Evolutionary conservation across 495 filamentous ascomycete species (phyloP).

Genomic region (Cercophora sp.): DNA sequence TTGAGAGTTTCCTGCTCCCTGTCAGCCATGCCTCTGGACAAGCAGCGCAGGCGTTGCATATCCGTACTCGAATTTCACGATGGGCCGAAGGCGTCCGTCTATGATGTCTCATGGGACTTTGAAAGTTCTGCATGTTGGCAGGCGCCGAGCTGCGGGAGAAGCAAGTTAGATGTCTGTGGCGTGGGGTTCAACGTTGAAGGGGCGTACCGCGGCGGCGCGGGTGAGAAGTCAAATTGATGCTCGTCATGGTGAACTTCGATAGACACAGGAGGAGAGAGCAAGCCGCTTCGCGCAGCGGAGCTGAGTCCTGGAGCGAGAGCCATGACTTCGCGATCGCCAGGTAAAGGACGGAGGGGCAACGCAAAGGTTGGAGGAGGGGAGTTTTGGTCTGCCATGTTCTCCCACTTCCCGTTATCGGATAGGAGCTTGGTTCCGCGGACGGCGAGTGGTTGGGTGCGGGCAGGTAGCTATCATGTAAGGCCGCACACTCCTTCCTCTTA

Average conservation of each 20-base stretch:
- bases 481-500: no score
- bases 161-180: not conserved
- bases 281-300: constrained; percentile 18
- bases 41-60: not conserved
- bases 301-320: constrained; percentile 13
- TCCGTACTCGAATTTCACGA: constrained; percentile 63
- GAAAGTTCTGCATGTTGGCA: constrained; percentile 35
- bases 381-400: not conserved
- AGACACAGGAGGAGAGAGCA: constrained; percentile 37
- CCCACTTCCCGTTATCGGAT: no score
- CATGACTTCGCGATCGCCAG: no score
- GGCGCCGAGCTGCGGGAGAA: constrained; percentile 36
- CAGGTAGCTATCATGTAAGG: not conserved
- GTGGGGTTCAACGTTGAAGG: not conserved
- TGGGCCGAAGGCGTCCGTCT: constrained; percentile 65
- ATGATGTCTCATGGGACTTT: constrained; percentile 73
- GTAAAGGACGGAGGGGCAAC: constrained; percentile 22
- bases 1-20: constrained; percentile 80
- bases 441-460: not conserved
- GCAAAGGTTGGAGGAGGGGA: constrained; percentile 6
- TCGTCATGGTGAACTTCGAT: constrained; percentile 33
- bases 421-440: no score
- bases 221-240: constrained; percentile 10
- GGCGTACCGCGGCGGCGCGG: constrained; percentile 31
- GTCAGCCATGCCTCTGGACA: not conserved